Conservation (phyloP, 2,329 filamentous ascomycete genomes). For the Colletotrichum cereale region DNA sequence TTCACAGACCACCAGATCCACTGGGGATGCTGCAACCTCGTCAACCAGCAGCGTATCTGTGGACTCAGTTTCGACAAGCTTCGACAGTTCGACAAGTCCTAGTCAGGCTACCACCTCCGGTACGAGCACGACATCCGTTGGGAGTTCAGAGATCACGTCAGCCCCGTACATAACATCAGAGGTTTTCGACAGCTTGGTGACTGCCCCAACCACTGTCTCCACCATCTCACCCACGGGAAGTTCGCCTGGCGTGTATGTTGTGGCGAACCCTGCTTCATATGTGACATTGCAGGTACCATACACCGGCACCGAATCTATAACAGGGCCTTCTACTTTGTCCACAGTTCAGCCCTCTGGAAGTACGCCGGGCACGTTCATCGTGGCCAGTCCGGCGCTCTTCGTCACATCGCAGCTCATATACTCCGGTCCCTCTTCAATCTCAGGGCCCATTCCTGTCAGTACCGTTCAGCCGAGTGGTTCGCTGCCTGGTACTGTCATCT, state of each 20-base stretch:
- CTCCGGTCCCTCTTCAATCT: not conserved
- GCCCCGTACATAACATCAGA: constrained; percentile 6
- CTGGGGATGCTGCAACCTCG: not conserved
- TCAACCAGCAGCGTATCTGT: not conserved
- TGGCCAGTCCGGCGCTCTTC: not conserved
- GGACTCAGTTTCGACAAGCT: not conserved
- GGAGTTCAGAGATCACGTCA: not conserved
- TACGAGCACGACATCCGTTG: not conserved
- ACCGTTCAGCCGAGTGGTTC: not conserved
- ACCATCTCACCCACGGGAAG: constrained; percentile 21
- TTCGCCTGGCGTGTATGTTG: constrained; percentile 21
- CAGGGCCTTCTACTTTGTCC: not conserved
- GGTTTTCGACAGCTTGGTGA: constrained; percentile 3
- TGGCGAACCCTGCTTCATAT: constrained; percentile 2
- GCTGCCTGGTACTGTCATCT: not conserved
- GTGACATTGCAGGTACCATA: not conserved
- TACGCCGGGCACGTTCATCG: constrained; percentile 2
- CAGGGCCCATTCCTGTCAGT: not conserved
- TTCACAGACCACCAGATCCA: not conserved
- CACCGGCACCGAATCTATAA: not conserved
- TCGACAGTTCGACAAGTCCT: not conserved
- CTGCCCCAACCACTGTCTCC: constrained; percentile 3
- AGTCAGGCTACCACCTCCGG: not conserved
- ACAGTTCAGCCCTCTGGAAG: constrained; percentile 2
- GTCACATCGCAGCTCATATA: constrained; percentile 6